Base-by-base conservation (phyloP, 108 stramenopile species). In the Nitzschia putrida region DNA sequence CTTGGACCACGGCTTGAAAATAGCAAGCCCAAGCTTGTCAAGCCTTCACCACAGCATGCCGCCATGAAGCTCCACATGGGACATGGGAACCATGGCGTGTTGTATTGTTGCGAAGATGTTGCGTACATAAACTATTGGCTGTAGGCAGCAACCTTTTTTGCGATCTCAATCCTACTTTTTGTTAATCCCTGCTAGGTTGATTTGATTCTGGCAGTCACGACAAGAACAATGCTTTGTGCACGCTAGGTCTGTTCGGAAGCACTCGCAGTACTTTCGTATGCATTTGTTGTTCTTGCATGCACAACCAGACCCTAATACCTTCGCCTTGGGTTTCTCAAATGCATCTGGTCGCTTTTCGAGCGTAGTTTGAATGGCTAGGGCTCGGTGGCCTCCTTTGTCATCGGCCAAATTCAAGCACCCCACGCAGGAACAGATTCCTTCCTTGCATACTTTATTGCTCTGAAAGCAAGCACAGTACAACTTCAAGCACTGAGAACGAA, bases 401-500 rank as follows among this genome's bases (percentile, higher is more conserved):
- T 74, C 73, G 53, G 73, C 61, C 23, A 47, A 69, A 54, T 87
- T 87, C 38, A 72, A 56, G 39, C 86, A 87, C 1, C 69, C 69
- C n/a, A 82, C 66, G 58, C 86, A 87, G 7, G 68, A 67, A 68
- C 86, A 87, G 23, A 68, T n/a, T 25, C 43, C 26, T 11, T 73
- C 66, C 45, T 83, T 66, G 76, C 96, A 97, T n/a, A 56, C 45
- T 50, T 55, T 68, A 43, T 85, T 80, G n/a, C 53, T 65, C 45
- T 93, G 91, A 57, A 97, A 97, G 74, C 96, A 97, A 40, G 89
- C 83, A 79, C 96, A 97, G 70, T 97, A 97, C 18, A 94, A 74
- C 85, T 96, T 96, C 14, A 96, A 74, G 74, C 95, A 96, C 43
- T 73, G 66, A 1, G 86, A 87, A 52, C 90, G 87, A 55, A 87